Conservation (phyloP, 768 basidiomycete species). For the Suillus subalutaceus region DNA sequence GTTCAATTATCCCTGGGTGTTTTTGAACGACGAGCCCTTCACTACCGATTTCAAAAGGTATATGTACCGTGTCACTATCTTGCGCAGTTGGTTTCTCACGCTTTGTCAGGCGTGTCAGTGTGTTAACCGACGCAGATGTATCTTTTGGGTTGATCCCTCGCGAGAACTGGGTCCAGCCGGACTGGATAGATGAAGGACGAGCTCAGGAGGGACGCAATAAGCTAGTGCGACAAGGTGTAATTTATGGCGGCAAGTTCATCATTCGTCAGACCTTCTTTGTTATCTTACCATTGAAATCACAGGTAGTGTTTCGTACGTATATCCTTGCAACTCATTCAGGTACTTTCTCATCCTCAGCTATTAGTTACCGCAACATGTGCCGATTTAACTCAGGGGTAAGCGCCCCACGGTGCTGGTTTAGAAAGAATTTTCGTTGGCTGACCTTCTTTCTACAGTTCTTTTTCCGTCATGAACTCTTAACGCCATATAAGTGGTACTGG, state of each 20-base stretch:
- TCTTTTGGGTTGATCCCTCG: constrained; percentile 60
- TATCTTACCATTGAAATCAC: constrained; percentile 10
- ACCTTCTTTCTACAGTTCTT: constrained; percentile 45
- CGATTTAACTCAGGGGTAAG: constrained; percentile 71
- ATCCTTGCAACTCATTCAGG: not conserved
- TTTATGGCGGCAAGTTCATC: constrained; percentile 48
- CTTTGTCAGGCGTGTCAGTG: constrained; percentile 33
- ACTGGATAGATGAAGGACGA: constrained; percentile 70
- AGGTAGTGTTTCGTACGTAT: constrained; percentile 49
- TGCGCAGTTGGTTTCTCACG: constrained; percentile 20
- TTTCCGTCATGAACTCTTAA: constrained; percentile 55
- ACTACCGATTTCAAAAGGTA: constrained; percentile 54
- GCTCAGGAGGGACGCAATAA: constrained; percentile 54
- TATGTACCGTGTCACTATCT: constrained; percentile 6
- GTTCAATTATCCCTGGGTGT: constrained; percentile 63
- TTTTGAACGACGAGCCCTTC: constrained; percentile 66
- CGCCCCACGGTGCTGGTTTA: not conserved
- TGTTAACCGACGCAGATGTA: constrained; percentile 45
- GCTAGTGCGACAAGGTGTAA: constrained; percentile 51
- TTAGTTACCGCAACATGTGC: constrained; percentile 77
- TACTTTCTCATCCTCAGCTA: not conserved
- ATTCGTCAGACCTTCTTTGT: constrained; percentile 1
- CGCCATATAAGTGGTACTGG: constrained; percentile 63
- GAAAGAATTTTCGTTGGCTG: constrained; percentile 1
- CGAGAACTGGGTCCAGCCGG: constrained; percentile 72